Percentiles rank a stretch among this genome's conserved stretches.
phyloP scores from a whole-genome alignment of 1,139 yeast genomes.

The Blastobotrys serpentis region DNA sequence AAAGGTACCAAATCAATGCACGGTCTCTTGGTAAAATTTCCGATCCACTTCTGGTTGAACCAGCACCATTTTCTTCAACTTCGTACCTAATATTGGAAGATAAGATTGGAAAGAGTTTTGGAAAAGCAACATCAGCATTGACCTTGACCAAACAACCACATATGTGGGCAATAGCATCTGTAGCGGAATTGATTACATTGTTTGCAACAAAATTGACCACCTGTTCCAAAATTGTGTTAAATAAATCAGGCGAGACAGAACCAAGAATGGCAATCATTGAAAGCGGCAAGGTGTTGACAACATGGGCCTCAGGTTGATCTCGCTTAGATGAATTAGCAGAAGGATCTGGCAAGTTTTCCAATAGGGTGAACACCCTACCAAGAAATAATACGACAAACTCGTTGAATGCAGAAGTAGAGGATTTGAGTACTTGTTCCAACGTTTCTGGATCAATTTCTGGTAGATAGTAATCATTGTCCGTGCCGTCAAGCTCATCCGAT shows the following conservation, averaged over 20 bases:
- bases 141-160: slow-evolving; percentile 68
- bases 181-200: slow-evolving; percentile 62
- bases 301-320: slow-evolving; percentile 41
- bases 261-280: slow-evolving; percentile 67
- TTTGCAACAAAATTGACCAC: slow-evolving; percentile 57
- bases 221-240: slow-evolving; percentile 50
- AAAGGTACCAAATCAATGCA: slow-evolving; percentile 68
- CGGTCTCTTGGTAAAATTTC: slow-evolving; percentile 77
- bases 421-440: slow-evolving; percentile 59
- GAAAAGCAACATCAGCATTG: slow-evolving; percentile 52
- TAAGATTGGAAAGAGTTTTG: slow-evolving; percentile 47
- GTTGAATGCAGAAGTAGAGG: slow-evolving; percentile 73
- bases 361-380: slow-evolving; percentile 58
- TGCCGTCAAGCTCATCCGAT: neutral
- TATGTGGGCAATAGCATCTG: slow-evolving; percentile 67
- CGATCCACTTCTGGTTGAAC: slow-evolving; percentile 64
- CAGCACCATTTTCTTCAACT: slow-evolving; percentile 82
- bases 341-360: slow-evolving; percentile 67
- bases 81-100: slow-evolving; percentile 62
- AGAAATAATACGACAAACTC: slow-evolving; percentile 58
- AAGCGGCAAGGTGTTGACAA: slow-evolving; percentile 60
- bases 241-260: slow-evolving; percentile 66
- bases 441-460: slow-evolving; percentile 44
- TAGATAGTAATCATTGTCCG: slow-evolving; percentile 19
- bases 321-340: slow-evolving; percentile 28